Percentiles rank a stretch among this genome's conserved stretches.
phyloP scores from a whole-genome alignment of 164 flowering plant genomes.

The Tetracentron sinense region DNA sequence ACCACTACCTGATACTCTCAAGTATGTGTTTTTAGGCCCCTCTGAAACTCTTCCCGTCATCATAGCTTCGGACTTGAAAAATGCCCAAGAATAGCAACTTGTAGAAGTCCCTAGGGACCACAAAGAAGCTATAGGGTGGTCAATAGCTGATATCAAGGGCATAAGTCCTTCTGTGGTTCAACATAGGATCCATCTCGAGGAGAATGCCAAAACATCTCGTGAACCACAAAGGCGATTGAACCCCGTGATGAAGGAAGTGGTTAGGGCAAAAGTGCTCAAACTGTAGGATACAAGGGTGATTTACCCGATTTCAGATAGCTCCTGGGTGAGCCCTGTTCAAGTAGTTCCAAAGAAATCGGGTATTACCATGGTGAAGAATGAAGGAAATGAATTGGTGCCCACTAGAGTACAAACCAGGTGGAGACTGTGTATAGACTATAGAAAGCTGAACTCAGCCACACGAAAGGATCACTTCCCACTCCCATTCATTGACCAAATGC shows the following conservation, averaged over 20 bases:
- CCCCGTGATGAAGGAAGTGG: conserved; percentile 2
- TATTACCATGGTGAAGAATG: neutral
- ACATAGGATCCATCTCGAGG: neutral
- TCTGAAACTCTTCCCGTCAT: neutral
- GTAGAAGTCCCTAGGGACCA: neutral
- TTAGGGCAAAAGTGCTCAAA: neutral
- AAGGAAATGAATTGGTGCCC: neutral
- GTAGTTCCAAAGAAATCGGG: neutral
- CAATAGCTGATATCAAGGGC: neutral
- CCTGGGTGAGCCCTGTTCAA: neutral
- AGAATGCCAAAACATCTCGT: neutral
- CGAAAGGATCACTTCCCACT: conserved; percentile 6
- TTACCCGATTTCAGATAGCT: neutral
- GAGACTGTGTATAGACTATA: conserved; percentile 7
- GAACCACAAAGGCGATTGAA: neutral
- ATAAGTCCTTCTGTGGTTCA: neutral
- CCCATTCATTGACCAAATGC: too few relatives aligned
- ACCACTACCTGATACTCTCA: neutral
- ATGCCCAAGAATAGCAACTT: neutral
- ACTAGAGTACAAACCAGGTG: neutral
- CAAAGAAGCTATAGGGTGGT: conserved; percentile 2
- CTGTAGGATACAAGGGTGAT: neutral
- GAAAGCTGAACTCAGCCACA: neutral
- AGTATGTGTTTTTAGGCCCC: neutral
- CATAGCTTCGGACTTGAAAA: neutral